Evolutionary conservation across 352 stramenopile species (phyloP), one percentile per base, ranked within the genome.

Genomic region (Peronospora farinosa): DNA sequence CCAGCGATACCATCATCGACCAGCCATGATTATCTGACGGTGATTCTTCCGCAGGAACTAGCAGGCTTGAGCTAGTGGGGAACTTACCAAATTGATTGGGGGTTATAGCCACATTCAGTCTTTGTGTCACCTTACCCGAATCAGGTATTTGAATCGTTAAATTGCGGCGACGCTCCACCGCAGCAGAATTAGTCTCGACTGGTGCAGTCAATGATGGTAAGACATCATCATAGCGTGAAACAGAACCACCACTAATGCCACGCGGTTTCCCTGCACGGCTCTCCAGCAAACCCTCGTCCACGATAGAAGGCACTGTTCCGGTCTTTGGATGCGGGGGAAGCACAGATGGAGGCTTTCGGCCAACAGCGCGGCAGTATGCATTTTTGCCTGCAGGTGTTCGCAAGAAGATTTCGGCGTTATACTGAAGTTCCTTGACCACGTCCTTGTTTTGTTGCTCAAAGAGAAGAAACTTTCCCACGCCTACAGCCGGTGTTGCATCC

Each of bases 391-490:
- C 76, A 28, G 67, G 51, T 3, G 75, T 92, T 28, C 79, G 67
- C 11, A 79, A 62, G 47, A 84, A 95, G 2, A 93, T 77, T 50
- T 95, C 84, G 1, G 82, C 83, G 38, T 83, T 89, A 56, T 91
- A 95, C 54, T 93, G 80, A 8, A 95, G 61, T 49, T 95, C 84
- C 54, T 95, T 95, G 45, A 95, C 65, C n/a, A 95, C 78, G 33
- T 95, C 84, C 52, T 93, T 92, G 65, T 93, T 95, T 41, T 93
- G 81, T 48, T 93, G 84, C 46, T 93, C 83, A 50, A 86, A 95
- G 3, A 95, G 54, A n/a, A 92, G 43, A 38, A 95, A 79, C 32
- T 93, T 93, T 12, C 84, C 82, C 11, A 84, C 64, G 4, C 83
- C 82, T 38, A 78, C 65, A 21, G 86, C 55, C 17, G 82, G 80